Conservation (phyloP, 306 rosid genomes). For the Cucumis cinereus region DNA sequence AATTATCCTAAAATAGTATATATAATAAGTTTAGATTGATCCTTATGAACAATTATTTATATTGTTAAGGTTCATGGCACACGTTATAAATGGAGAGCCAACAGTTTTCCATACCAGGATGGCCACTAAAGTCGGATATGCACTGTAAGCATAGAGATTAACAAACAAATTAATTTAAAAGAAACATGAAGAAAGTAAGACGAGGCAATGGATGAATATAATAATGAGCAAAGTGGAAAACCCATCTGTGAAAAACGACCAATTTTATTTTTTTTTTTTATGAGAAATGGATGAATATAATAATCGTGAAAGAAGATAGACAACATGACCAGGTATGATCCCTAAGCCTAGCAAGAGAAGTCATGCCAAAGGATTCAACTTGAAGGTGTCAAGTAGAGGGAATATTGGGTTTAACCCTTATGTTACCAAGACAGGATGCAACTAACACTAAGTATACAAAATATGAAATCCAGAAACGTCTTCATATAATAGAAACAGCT, state of each 20-base stretch:
- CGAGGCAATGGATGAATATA: no score
- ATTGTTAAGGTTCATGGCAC: no score
- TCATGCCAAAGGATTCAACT: background rate
- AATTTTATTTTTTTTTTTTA: background rate
- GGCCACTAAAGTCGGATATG: conserved; percentile 27
- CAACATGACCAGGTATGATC: background rate
- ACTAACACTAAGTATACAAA: background rate
- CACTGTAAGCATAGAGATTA: conserved; percentile 15
- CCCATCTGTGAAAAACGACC: no score
- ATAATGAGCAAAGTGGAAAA: no score
- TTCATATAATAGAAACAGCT: background rate
- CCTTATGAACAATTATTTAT: no score
- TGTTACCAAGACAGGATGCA: background rate
- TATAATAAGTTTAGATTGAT: no score
- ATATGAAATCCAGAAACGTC: background rate
- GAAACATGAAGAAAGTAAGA: no score
- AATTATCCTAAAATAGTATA: no score
- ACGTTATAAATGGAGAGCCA: conserved; percentile 63
- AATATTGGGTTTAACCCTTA: background rate
- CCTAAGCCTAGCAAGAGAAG: background rate
- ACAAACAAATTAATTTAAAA: background rate
- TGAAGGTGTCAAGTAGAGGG: background rate
- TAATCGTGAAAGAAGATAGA: no score
- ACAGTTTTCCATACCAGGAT: conserved; percentile 32
- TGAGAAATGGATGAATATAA: background rate